Evolutionary conservation across 768 basidiomycete species (phyloP), one percentile per base, ranked within the genome.

Genomic region (Lentinula sp.): DNA sequence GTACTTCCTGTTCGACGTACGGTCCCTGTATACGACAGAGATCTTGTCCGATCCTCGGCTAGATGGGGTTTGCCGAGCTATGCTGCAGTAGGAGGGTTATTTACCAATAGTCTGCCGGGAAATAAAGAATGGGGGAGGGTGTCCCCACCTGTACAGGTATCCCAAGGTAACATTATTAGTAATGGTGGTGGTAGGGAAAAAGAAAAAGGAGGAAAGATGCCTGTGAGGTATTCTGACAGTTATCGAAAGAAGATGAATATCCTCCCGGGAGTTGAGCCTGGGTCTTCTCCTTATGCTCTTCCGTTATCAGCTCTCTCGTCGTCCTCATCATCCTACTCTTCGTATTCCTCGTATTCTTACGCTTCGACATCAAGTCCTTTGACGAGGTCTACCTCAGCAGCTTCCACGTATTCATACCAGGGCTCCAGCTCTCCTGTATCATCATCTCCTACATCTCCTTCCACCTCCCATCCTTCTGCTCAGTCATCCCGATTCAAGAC

Each of bases 1-100:
- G 84, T 96, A n/a, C 81, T 91, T 61, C 82, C 84, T 65, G 88
- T 94, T 1, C 80, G 87, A 33, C 79, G 94, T 56, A 88, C 91
- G 62, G 93, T 96, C 1, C 76, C 95, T 32, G 88, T 93, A 76
- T 97, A 98, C 73, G 87, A 90, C 1, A 81, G 84, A 1, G 95
- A 98, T 69, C 79, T 98, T 18, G 86, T 98, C 57, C 85, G 84
- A 67, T 85, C 79, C 2, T 78, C 77, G 12, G 76, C 79, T 2
- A 70, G 75, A 2, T 84, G 82, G 82, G 81, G 33, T 4, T 33
- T 32, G 23, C 20, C 41, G 18, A 42, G 18, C 32, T 43, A 56
- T 16, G 52, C 51, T 9, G 32, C 52, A 12, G 15, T 36, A 13
- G 39, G 37, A 6, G 41, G 37, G 13, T 18, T 41, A 8, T 16